Evolutionary conservation across 2,329 filamentous ascomycete genomes (phyloP), one percentile per base, ranked within the genome.

Genomic region (Zasmidium cellare): DNA sequence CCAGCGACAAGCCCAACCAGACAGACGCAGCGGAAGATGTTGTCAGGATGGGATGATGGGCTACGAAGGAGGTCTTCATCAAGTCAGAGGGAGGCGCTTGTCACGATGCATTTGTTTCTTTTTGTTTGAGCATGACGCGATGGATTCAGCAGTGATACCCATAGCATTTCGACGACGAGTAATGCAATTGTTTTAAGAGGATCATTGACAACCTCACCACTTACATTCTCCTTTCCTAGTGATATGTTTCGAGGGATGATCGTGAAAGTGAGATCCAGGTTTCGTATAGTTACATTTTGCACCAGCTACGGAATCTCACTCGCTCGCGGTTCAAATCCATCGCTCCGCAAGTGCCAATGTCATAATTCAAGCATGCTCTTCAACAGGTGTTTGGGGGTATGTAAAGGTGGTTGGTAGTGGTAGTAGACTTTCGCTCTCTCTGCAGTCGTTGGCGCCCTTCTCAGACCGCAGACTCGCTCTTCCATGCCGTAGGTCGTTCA

Each of bases 81-180:
- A n/a, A 14, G 35, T 41, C 35, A 41, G 35, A 12, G 20, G 20
- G 51, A 41, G 23, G 47, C 19, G 23, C 5, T 3, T 24, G 47
- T 28, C 47, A 28, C 23, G 23, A 31, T 28, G 35, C 35, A 41
- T 41, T 41, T 41, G 35, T 55, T 20, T 44, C 22, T 45, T 28
- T 47, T 48, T 24, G 22, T 47, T 53, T 45, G 31, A 45, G 55
- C 49, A 49, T 51, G 46, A 46, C 16, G 46, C 35, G 53, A 56
- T 51, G 35, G 53, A 35, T 41, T 41, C 53, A 60, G 54, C 57
- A 61, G 57, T 64, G 61, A 65, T 65, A 65, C 63, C 63, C 63
- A 60, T 53, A 60, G 56, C 55, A 45, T 46, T 55, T 46, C 22
- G 28, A 38, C 38, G 18, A 57, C 25, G 44, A 48, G 22, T 52